Base-by-base conservation (phyloP, 352 stramenopile species). In the Pythium pyrilobum region DNA sequence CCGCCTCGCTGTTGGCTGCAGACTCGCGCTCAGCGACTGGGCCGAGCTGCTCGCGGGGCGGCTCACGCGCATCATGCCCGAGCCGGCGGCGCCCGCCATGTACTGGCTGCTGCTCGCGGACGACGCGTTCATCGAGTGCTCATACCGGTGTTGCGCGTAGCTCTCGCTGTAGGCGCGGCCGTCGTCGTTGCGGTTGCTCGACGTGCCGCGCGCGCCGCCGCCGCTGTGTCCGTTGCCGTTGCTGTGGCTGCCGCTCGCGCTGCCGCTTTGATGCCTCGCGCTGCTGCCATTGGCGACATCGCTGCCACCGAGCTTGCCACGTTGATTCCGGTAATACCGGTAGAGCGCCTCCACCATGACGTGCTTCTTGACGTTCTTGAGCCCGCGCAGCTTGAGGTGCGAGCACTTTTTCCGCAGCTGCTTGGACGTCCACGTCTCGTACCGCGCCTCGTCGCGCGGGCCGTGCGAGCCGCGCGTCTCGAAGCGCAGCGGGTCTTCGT, bases 301-400 rank as follows among this genome's bases (percentile, higher is more conserved):
- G 2, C 37, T 38, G 2, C 44, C 16, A 9, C 7, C 13, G 5
- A 84, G 66, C 64, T 83, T 74, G 1, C 79, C 67, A 12, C 71
- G 72, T 48, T 84, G 74, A 38, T 74, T 87, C 24, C 77, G 73
- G 63, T 90, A 87, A 45, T 87, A 90, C 7, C 80, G 75, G 44
- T 90, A 90, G 20, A 90, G 36, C 29, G 80, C 80, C 44, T 90
- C 80, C 25, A 90, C 80, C 80, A 90, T 90, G 62, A 90, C 80
- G 57, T 90, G 80, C 64, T 90, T 90, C 64, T 90, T 90, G 20
- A 90, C 80, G 54, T 90, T 90, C 68, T 90, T 90, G 25, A 90
- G 66, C 0, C 80, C 80, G 28, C 80, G 80, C 25, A 90, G 71
- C 52, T 90, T 90, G 15, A 90, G 65, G 21, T 88, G 77, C 34